Evolutionary conservation across 371 early-diverging fungal genomes (phyloP).

Genomic region (Batkoa obscura): DNA sequence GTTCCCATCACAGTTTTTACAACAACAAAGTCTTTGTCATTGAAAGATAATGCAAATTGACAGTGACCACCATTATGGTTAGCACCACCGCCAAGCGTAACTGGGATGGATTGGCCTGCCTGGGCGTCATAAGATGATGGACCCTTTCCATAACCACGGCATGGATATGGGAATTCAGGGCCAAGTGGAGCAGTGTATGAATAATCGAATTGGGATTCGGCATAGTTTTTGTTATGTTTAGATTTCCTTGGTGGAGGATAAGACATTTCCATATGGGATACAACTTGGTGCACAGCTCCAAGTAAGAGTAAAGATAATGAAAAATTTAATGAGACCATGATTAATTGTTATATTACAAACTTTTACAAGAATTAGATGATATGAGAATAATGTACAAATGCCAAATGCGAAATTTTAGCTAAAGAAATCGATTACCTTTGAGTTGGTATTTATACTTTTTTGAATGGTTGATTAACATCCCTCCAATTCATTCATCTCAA

Average conservation of each 20-base stretch:
- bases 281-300: no score
- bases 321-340: no score
- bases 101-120: slow-evolving; percentile 15
- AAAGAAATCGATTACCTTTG: no score
- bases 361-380: no score
- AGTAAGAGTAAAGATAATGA: no score
- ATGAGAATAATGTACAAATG: no score
- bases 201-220: not conserved
- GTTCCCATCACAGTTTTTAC: slow-evolving; percentile 1
- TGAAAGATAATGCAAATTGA: not conserved
- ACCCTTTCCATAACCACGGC: slow-evolving; percentile 9
- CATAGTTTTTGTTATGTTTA: not conserved
- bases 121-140: slow-evolving; percentile 6
- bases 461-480: no score
- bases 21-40: not conserved
- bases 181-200: not conserved
- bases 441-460: no score
- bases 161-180: slow-evolving; percentile 6
- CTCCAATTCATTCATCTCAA: no score
- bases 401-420: no score
- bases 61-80: slow-evolving; percentile 6
- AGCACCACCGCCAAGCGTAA: slow-evolving; percentile 9
- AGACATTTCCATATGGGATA: slow-evolving; percentile 1
- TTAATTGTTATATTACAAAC: no score
- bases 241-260: not conserved